Base-by-base conservation (phyloP, 2,329 filamentous ascomycete species). In the Aspergillus uvarum region DNA sequence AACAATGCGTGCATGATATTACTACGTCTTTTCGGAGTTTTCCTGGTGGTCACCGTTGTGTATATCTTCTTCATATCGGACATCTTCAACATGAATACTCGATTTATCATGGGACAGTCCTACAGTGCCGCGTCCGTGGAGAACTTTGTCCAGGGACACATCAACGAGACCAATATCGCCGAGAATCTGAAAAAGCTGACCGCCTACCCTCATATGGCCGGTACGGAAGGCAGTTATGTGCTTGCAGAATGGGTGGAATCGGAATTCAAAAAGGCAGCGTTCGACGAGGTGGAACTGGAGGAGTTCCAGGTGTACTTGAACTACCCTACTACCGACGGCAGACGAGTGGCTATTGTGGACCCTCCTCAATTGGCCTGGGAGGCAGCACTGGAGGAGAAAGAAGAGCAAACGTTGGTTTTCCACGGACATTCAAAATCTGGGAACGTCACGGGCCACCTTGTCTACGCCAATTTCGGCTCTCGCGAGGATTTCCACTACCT, bases 381-480 rank as follows among this genome's bases (percentile, higher is more conserved):
- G 59, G 95, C 94, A 12, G 84, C 84, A 63, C 79, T 99, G 54
- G 94, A 99, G 70, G 95, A 98, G 79, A 84, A 90, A 50, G 83
- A 83, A n/a, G 82, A 86, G 66, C 88, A 94, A 76, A 93, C 91
- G 0, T 83, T 85, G 51, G 87, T 86, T 7, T 99, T 96, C 72
- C 94, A 98, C 73, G 95, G 91, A 1, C 87, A 95, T 72, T 96
- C 93, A 19, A 92, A 90, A 72, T 85, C 89, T 0, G 95, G 93
- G 48, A 90, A 95, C 69, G 92, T 94, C 42, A 90, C 85, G 26
- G 95, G 95, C 0, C 93, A 90, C 21, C 76, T 98, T 49, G 85
- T 99, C 1, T 99, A 96, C 74, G 94, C 89, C 56, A 97, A 98
- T 76, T 96, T 93, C 70, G 96, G 95, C 12, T 89, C 91, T 48